Evolutionary conservation across 1,139 yeast species (phyloP).

Genomic region (Blastobotrys serpentis): DNA sequence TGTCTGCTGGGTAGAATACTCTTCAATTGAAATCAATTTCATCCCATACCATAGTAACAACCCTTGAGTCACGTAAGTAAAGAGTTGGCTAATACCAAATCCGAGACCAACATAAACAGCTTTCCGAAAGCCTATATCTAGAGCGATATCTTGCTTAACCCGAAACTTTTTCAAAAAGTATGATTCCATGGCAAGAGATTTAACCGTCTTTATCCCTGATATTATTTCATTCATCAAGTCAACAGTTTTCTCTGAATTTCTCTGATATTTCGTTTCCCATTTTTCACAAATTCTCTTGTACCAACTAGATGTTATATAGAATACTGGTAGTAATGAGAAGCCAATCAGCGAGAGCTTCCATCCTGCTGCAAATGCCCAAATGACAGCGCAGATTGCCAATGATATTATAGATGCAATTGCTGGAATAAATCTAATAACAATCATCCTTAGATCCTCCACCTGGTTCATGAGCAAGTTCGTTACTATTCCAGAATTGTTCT

Average conservation of each 20-base stretch:
- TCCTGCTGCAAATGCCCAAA: constrained; percentile 78
- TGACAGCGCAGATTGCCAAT: constrained; percentile 57
- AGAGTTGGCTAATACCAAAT: constrained; percentile 53
- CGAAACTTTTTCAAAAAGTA: constrained; percentile 48
- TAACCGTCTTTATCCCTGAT: constrained; percentile 60
- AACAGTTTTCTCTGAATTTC: constrained; percentile 54
- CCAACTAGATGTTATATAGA: constrained; percentile 49
- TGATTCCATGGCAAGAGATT: constrained; percentile 51
- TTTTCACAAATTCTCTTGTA: constrained; percentile 54
- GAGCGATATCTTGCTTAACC: constrained; percentile 30
- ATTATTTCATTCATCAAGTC: constrained; percentile 58
- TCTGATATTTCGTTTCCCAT: constrained; percentile 61
- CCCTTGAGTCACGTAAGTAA: constrained; percentile 63
- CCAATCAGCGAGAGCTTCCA: constrained; percentile 89
- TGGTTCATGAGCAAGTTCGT: constrained; percentile 76
- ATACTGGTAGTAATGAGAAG: constrained; percentile 65
- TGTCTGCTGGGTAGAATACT: constrained; percentile 56
- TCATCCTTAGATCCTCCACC: constrained; percentile 66
- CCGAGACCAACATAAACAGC: constrained; percentile 52
- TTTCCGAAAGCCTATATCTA: constrained; percentile 31
- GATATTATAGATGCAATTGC: constrained; percentile 45
- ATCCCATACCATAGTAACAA: constrained; percentile 75
- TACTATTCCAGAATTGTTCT: constrained; percentile 48
- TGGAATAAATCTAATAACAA: constrained; percentile 61
- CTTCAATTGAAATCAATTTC: constrained; percentile 55